phyloP scores from a whole-genome alignment of 1,139 yeast genomes.

The Scheffersomyces illinoinensis region DNA sequence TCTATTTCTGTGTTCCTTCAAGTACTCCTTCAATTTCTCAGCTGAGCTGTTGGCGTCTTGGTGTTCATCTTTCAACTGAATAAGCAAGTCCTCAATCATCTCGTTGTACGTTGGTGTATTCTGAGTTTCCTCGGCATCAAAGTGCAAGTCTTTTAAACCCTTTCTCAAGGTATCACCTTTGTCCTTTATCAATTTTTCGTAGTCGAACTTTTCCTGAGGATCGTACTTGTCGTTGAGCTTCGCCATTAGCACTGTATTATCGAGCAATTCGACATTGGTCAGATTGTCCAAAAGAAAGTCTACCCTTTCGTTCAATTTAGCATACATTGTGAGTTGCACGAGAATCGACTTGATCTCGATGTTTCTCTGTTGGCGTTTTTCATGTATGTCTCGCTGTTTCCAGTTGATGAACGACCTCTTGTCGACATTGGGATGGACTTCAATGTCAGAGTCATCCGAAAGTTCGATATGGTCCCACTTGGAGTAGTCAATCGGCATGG shows the following conservation, averaged over 20 bases:
- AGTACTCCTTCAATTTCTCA: slow-evolving; percentile 38
- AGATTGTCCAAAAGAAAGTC: slow-evolving; percentile 54
- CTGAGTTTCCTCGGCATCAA: slow-evolving; percentile 53
- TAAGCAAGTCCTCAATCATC: slow-evolving; percentile 87
- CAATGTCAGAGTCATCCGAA: slow-evolving; percentile 94
- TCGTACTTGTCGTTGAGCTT: slow-evolving; percentile 56
- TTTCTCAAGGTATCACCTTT: slow-evolving; percentile 42
- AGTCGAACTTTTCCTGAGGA: slow-evolving; percentile 52
- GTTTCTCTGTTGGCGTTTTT: slow-evolving; percentile 80
- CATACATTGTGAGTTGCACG: slow-evolving; percentile 75
- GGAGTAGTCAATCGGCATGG: slow-evolving; percentile 85
- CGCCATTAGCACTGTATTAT: slow-evolving; percentile 38
- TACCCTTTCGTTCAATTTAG: slow-evolving; percentile 69
- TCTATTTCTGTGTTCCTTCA: slow-evolving; percentile 67
- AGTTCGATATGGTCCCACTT: slow-evolving; percentile 97
- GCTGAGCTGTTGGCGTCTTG: slow-evolving; percentile 48
- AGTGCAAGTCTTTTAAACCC: slow-evolving; percentile 43
- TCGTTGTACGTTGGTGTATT: slow-evolving; percentile 84
- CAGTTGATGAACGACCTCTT: slow-evolving; percentile 88
- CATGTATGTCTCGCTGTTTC: slow-evolving; percentile 98
- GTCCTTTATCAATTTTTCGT: slow-evolving; percentile 33
- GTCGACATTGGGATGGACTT: slow-evolving; percentile 98
- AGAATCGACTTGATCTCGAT: slow-evolving; percentile 72
- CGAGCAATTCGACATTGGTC: slow-evolving; percentile 41
- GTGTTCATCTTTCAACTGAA: slow-evolving; percentile 64